A percentile compares a stretch with the other conserved stretches of the same genome.
phyloP scores from a whole-genome alignment of 352 stramenopile genomes.

The Phytophthora podocarpi region DNA sequence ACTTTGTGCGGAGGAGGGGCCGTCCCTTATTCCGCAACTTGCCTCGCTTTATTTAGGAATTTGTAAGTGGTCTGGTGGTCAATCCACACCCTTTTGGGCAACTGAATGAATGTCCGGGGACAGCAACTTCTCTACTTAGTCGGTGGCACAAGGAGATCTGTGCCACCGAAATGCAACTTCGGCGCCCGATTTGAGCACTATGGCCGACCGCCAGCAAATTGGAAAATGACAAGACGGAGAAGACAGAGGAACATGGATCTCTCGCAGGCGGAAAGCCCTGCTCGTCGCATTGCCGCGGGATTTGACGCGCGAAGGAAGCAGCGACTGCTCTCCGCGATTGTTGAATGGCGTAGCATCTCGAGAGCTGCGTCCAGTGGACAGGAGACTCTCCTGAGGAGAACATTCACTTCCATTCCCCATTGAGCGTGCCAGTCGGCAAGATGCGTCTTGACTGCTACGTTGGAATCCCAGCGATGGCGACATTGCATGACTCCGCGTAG shows the following conservation, averaged over 20 bases:
- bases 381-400: no score
- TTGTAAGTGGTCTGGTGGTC: conserved; percentile 27
- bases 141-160: neutral
- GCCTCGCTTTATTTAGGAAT: neutral
- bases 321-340: conserved; percentile 28
- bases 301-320: conserved; percentile 17
- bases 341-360: conserved; percentile 33
- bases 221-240: conserved; percentile 13
- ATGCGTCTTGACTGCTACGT: no score
- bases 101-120: conserved; percentile 7
- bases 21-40: conserved; percentile 22
- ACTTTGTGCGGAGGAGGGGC: conserved; percentile 31
- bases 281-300: conserved; percentile 18
- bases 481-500: no score
- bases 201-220: conserved; percentile 14
- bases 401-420: no score
- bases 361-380: no score
- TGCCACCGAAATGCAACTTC: conserved; percentile 15
- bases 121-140: conserved; percentile 1
- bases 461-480: no score
- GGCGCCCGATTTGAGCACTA: neutral
- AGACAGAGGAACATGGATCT: neutral
- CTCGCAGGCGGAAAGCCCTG: neutral
- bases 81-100: conserved; percentile 16
- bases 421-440: no score